phyloP scores from a whole-genome alignment of 2,329 filamentous ascomycete genomes.

The Neofusicoccum parvum region DNA sequence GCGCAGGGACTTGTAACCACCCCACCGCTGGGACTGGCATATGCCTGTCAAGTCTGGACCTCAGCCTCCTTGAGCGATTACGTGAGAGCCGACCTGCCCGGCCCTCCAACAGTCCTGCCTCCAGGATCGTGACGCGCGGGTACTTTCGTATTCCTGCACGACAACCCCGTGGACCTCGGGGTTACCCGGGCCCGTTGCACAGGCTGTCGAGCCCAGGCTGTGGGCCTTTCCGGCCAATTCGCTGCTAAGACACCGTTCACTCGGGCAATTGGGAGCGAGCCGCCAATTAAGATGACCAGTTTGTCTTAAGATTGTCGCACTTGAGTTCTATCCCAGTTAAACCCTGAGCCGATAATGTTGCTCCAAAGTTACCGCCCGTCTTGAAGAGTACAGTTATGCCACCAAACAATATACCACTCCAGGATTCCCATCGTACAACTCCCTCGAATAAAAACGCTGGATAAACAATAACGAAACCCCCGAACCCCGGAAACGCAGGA shows the following conservation, averaged over 20 bases:
- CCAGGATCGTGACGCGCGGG: background rate
- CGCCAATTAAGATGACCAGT: constrained; percentile 6
- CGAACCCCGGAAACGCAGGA: background rate
- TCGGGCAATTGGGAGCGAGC: background rate
- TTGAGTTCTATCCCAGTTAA: constrained; percentile 12
- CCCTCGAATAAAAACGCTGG: background rate
- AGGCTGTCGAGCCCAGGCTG: background rate
- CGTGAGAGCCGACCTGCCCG: constrained; percentile 1
- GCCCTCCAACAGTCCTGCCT: background rate
- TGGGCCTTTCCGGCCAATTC: background rate
- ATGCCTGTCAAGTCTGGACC: constrained; percentile 9
- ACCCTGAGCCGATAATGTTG: constrained; percentile 13
- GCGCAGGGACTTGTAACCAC: background rate
- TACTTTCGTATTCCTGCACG: constrained; percentile 1
- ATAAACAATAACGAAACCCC: background rate
- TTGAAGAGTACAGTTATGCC: constrained; percentile 12
- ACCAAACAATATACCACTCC: constrained; percentile 14
- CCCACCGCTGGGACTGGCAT: background rate
- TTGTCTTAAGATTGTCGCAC: constrained; percentile 20
- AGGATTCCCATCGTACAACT: constrained; percentile 13
- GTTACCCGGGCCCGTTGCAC: background rate
- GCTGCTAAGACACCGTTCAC: background rate
- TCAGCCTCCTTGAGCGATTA: background rate
- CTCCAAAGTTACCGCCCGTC: constrained; percentile 6
- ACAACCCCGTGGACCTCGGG: background rate